These are phyloP conservation scores for Umbelopsis ramanniana DNA, from an alignment of 192 early-diverging fungal species.

Conservation along the genomic window DNA sequence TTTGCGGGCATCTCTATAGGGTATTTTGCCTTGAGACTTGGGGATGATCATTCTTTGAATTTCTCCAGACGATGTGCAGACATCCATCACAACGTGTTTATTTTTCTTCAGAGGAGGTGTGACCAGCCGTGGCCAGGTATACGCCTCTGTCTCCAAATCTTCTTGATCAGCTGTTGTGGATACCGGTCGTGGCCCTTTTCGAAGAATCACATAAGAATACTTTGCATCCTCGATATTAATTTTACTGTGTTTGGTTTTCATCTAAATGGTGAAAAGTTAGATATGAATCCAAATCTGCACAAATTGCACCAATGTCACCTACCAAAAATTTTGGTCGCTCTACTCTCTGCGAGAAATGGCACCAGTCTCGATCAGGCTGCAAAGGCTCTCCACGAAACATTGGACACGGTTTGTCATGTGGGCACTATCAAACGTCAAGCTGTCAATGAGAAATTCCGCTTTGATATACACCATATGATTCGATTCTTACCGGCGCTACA, in stretches of 20 bases:
- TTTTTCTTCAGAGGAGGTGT: slow-evolving; percentile 79
- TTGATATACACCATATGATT: neutral
- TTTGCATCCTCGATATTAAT: slow-evolving; percentile 72
- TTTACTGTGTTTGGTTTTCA: slow-evolving; percentile 68
- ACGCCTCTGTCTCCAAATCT: slow-evolving; percentile 46
- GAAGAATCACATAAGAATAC: slow-evolving; percentile 80
- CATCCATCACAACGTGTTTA: slow-evolving; percentile 76
- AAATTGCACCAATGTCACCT: neutral
- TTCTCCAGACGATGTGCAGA: slow-evolving; percentile 52
- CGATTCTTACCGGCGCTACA: slow-evolving; percentile 70
- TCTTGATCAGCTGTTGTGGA: neutral
- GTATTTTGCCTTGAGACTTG: slow-evolving; percentile 69
- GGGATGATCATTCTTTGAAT: slow-evolving; percentile 74
- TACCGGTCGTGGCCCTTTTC: slow-evolving; percentile 61
- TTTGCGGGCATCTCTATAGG: slow-evolving; percentile 78
- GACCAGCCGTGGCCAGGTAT: slow-evolving; percentile 72
- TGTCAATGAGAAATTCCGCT: neutral
- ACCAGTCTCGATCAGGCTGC: slow-evolving; percentile 60
- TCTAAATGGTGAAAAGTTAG: slow-evolving; percentile 35
- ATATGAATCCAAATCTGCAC: neutral
- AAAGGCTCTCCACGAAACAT: slow-evolving; percentile 50
- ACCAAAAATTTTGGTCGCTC: slow-evolving; percentile 66
- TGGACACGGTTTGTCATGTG: slow-evolving; percentile 77
- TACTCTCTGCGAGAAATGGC: slow-evolving; percentile 82
- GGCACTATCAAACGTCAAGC: slow-evolving; percentile 47